Percentiles rank a stretch among this genome's conserved stretches.
phyloP scores from a whole-genome alignment of 2,329 filamentous ascomycete genomes.

The Thielaviopsis euricoi region DNA sequence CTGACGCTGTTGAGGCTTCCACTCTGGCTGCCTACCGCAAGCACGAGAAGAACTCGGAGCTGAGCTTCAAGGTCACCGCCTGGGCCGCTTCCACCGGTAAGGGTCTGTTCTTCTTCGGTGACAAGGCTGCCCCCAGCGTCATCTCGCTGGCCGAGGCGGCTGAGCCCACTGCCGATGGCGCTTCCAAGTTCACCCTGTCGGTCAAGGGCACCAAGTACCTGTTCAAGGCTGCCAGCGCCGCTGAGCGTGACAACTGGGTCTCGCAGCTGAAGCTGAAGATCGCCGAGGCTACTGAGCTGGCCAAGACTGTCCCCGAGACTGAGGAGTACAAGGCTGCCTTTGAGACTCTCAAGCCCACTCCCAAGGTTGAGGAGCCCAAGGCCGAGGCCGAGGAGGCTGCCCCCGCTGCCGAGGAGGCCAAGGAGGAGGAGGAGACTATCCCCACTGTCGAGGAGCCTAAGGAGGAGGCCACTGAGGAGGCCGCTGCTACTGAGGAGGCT shows the following conservation, averaged over 20 bases:
- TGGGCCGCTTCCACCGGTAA: conserved; percentile 92
- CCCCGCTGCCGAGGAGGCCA: conserved; percentile 19
- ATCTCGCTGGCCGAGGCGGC: conserved; percentile 60
- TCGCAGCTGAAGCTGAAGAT: conserved; percentile 67
- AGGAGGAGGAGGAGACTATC: conserved; percentile 19
- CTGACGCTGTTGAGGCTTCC: conserved; percentile 57
- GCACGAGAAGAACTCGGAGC: conserved; percentile 64
- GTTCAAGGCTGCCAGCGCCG: conserved; percentile 62
- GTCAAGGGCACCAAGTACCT: conserved; percentile 78
- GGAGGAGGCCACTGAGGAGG: conserved; percentile 20
- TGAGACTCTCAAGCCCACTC: conserved; percentile 46
- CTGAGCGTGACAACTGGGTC: conserved; percentile 88
- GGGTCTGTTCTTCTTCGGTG: conserved; percentile 80
- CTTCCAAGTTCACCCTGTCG: conserved; percentile 73
- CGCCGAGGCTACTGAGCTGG: conserved; percentile 68
- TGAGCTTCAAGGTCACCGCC: conserved; percentile 63
- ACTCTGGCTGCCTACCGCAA: conserved; percentile 63
- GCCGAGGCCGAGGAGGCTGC: conserved; percentile 23
- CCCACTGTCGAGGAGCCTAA: conserved; percentile 17
- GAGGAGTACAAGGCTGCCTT: conserved; percentile 81
- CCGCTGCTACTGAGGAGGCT: conserved; percentile 22
- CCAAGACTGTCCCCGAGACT: conserved; percentile 54
- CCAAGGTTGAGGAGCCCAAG: conserved; percentile 25
- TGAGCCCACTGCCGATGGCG: conserved; percentile 60
- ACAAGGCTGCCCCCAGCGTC: conserved; percentile 67